Base-by-base conservation (phyloP, 2,329 filamentous ascomycete genomes). In the Penicillium sp. region DNA sequence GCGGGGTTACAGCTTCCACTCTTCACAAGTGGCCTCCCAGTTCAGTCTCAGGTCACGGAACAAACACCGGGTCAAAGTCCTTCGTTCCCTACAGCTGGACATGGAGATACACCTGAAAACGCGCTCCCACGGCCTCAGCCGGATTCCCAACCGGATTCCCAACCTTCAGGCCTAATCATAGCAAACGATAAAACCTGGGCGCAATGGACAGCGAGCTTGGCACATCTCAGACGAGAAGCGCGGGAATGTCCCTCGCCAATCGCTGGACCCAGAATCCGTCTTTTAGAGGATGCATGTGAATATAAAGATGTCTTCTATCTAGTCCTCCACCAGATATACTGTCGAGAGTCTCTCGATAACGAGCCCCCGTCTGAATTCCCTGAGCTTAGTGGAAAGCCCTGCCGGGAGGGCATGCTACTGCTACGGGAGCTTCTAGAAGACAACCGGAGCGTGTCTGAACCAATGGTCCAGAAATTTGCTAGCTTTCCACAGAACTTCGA, bases 311-410 rank as follows among this genome's bases (percentile, higher is more conserved):
- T 74, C 42, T 82, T 88, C 63, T 91, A 86, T 63, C 60, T 90
- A 44, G 74, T 79, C 5, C 65, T 88, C 11, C 86, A 89, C 63
- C 86, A 89, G 63, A 53, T 87, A 2, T 85, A 83, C 65, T 88
- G 84, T 63, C 63, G 80, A 18, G 82, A 80, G 78, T 78, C 76
- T 3, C 50, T 70, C 3, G 65, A 55, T 31, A 20, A 31, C 16
- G 16, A 13, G 8, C 20, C 74, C 16, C 70, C 67, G 0, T 46
- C 57, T 1, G 54, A 63, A 3, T 63, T 80, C 4, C 69, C 76
- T 14, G 60, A 45, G 11, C 54, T 76, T 3, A 62, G 77, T 11
- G 67, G 70, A 1, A 64, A 74, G 41, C 58, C 74, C 3, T 52
- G 54, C n/a, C 44, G 56, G 5, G 54, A 69, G 10, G 52, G 7